Percentiles rank a stretch among this genome's conserved stretches.
Evolutionary conservation across 179 eudicot genomes (phyloP).

Genomic region (Silene vulgaris): DNA sequence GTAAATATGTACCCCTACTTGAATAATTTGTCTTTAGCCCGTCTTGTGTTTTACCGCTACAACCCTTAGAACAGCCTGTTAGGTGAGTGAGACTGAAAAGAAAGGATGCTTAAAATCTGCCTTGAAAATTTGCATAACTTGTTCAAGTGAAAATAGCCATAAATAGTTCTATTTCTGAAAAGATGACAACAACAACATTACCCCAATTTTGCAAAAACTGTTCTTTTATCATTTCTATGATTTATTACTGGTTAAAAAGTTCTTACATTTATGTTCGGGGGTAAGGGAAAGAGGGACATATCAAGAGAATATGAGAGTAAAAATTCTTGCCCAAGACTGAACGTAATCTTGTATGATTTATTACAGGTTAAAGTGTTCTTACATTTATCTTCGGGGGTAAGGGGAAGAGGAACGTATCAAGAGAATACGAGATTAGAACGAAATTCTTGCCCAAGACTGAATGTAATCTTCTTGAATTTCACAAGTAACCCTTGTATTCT

Average conservation of each 20-base stretch:
- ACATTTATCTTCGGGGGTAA: slow-evolving; percentile 3
- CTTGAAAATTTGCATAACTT: too few species aligned
- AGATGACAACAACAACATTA: too few species aligned
- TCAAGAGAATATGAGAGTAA: not conserved
- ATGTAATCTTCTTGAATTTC: not conserved
- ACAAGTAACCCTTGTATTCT: not conserved
- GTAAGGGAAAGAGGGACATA: not conserved
- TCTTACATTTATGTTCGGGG: not conserved
- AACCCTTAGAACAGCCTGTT: slow-evolving; percentile 14
- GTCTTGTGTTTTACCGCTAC: not conserved
- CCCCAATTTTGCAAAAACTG: not conserved
- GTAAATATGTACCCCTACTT: slow-evolving; percentile 25
- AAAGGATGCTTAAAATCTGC: too few species aligned
- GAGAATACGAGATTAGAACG: not conserved
- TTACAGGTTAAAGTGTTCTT: not conserved
- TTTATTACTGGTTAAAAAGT: not conserved
- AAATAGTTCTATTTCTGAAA: too few species aligned
- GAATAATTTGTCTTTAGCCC: slow-evolving; percentile 21
- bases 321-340: not conserved
- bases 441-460: not conserved
- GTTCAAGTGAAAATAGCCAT: too few species aligned
- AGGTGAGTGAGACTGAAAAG: slow-evolving; percentile 19
- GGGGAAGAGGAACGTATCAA: not conserved
- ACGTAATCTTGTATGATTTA: not conserved
- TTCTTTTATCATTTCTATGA: not conserved